Percentiles rank a stretch among this genome's conserved stretches.
phyloP scores from a whole-genome alignment of 2,329 filamentous ascomycete genomes.

The Curvularia eragrostidis region DNA sequence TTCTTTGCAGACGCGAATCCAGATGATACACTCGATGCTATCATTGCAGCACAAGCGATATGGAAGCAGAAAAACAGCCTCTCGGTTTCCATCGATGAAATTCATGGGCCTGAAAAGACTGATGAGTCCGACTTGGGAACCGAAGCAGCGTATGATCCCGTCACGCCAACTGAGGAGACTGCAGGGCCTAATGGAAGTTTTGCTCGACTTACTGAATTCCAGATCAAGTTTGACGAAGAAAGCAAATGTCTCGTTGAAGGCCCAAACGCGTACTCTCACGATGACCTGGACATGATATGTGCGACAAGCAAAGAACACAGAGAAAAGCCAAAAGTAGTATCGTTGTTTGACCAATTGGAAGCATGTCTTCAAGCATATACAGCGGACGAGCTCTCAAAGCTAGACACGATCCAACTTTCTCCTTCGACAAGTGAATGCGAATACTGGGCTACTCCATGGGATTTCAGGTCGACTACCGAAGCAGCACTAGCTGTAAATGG shows the following conservation, averaged over 20 bases:
- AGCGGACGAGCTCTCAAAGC: background rate
- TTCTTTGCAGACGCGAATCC: background rate
- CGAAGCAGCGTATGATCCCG: background rate
- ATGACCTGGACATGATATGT: background rate
- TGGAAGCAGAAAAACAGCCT: background rate
- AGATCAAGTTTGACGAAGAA: background rate
- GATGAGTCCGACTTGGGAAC: constrained; percentile 5
- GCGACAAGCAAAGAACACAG: background rate
- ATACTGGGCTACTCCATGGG: background rate
- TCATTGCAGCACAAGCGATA: background rate
- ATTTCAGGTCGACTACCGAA: background rate
- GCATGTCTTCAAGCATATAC: background rate
- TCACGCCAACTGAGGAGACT: background rate
- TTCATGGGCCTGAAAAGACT: background rate
- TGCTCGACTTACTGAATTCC: background rate
- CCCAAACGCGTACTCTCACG: background rate
- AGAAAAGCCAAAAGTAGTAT: background rate
- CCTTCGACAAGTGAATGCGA: background rate
- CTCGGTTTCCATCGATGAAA: background rate
- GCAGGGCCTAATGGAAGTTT: background rate
- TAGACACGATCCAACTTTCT: background rate
- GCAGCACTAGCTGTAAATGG: background rate
- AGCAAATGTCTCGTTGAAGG: background rate
- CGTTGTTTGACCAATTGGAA: background rate
- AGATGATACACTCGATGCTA: background rate